Base-by-base conservation (phyloP, 2,329 filamentous ascomycete genomes). In the Apiospora pterosperma region DNA sequence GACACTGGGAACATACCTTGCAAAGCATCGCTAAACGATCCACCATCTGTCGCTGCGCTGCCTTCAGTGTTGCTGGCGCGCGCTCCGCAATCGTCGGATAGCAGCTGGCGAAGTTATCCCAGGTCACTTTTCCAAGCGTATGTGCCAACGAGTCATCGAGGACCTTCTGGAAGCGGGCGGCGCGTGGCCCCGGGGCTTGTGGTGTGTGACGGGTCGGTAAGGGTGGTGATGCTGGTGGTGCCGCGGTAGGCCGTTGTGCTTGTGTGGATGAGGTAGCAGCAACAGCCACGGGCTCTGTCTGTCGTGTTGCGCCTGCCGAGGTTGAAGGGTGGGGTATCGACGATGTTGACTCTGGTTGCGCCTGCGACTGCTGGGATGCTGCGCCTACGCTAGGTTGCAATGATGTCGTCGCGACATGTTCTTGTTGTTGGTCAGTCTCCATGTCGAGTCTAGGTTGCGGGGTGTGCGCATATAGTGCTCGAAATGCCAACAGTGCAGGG, bases 1-100 rank as follows among this genome's bases (percentile, higher is more conserved):
- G 11, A 2, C 19, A 28, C 11, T 11, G 75, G 25, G 21, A 62
- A 68, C 71, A 31, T 67, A 84, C 82, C 73, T 81, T 77, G 68
- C 86, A 88, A 66, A 87, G 81, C 67, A 80, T 78, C 25, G 80
- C 78, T 66, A 90, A 73, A 68, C 85, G 79, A 16, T 81, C 82
- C 12, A 87, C 82, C 84, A 90, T 86, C 72, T 85, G 84, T 62
- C 76, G 74, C 77, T 88, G 87, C 44, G 89, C 82, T 68, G 82
- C 80, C 67, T 78, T 78, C 70, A 90, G 78, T 41, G 84, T 80
- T 8, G 75, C 77, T 28, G 84, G 84, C 23, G 85, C 81, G 66
- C 80, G 77, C 42, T 76, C 72, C 21, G 85, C 82, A n/a, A 89
- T 79, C 23, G 84, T 87, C 52, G 88, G 87, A 73, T 88, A 90